phyloP scores from a whole-genome alignment of 768 basidiomycete genomes.

The Trametes maxima region DNA sequence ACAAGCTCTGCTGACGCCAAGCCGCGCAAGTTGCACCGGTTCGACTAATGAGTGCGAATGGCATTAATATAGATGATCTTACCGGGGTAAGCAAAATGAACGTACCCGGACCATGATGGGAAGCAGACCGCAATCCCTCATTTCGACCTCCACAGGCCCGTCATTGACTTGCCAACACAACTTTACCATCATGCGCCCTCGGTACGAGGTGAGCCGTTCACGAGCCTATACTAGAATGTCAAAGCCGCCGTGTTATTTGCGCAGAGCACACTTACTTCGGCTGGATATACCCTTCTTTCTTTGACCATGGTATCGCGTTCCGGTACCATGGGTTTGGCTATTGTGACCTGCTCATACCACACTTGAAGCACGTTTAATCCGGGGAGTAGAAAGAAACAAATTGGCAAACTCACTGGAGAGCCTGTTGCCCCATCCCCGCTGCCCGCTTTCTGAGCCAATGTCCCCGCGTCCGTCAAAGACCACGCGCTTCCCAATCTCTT shows the following conservation, averaged over 20 bases:
- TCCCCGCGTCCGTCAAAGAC: conserved; percentile 80
- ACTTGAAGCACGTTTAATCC: conserved; percentile 51
- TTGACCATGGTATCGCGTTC: conserved; percentile 76
- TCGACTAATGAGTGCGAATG: conserved; percentile 56
- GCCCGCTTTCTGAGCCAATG: conserved; percentile 53
- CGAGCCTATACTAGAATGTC: conserved; percentile 63
- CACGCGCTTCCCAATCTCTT: conserved; percentile 89
- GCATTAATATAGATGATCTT: background rate
- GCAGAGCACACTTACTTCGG: conserved; percentile 62
- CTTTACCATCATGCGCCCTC: conserved; percentile 85
- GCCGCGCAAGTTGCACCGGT: conserved; percentile 86
- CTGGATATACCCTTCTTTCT: conserved; percentile 82
- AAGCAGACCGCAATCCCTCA: conserved; percentile 85
- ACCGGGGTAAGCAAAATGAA: conserved; percentile 11
- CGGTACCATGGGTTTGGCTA: conserved; percentile 84
- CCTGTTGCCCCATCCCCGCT: conserved; percentile 75
- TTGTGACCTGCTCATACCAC: conserved; percentile 84
- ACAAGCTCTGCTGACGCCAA: conserved; percentile 89
- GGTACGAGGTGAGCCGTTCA: conserved; percentile 90
- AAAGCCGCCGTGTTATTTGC: too few relatives aligned
- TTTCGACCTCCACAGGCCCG: conserved; percentile 65
- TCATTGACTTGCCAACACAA: conserved; percentile 78
- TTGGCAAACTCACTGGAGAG: conserved; percentile 67
- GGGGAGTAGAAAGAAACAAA: too few relatives aligned
- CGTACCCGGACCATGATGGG: conserved; percentile 97